Conservation (phyloP, 805 yeast genomes). For the Wickerhamiella vanderwaltii region DNA sequence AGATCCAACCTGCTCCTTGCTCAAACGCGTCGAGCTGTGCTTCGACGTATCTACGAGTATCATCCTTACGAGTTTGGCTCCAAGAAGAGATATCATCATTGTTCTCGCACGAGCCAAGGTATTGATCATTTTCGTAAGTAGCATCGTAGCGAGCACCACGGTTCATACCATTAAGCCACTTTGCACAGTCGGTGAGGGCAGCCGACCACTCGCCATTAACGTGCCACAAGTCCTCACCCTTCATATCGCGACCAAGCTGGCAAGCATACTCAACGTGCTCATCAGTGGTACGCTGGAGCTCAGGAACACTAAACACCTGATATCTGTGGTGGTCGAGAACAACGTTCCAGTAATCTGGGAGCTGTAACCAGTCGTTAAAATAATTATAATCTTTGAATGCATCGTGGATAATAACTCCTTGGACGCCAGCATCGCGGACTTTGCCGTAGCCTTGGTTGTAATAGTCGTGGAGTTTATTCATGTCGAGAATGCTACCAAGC, state of each 20-base stretch:
- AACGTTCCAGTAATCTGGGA: conserved; percentile 45
- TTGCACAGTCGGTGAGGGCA: conserved; percentile 83
- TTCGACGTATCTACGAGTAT: conserved; percentile 60
- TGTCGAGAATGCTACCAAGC: conserved; percentile 30
- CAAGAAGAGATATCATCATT: conserved; percentile 40
- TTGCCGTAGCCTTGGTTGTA: conserved; percentile 46
- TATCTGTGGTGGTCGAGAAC: conserved; percentile 83
- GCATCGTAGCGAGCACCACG: conserved; percentile 76
- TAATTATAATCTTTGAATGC: conserved; percentile 53
- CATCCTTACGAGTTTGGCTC: conserved; percentile 42
- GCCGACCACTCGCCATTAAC: conserved; percentile 84
- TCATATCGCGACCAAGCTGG: conserved; percentile 34
- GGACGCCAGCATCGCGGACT: conserved; percentile 42
- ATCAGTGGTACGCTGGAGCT: conserved; percentile 46
- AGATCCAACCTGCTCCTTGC: conserved; percentile 64
- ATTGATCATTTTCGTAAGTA: conserved; percentile 33
- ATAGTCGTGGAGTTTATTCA: conserved; percentile 44
- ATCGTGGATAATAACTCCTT: conserved; percentile 64
- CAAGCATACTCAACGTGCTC: conserved; percentile 49
- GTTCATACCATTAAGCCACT: conserved; percentile 79
- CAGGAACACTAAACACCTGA: conserved; percentile 62
- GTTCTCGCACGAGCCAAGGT: conserved; percentile 52
- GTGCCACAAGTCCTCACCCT: conserved; percentile 55
- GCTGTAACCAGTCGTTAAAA: conserved; percentile 42
- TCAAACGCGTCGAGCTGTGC: conserved; percentile 80